Evolutionary conservation across 768 basidiomycete genomes (phyloP), one percentile per base, ranked within the genome.

Genomic region (Lepiota venenata): DNA sequence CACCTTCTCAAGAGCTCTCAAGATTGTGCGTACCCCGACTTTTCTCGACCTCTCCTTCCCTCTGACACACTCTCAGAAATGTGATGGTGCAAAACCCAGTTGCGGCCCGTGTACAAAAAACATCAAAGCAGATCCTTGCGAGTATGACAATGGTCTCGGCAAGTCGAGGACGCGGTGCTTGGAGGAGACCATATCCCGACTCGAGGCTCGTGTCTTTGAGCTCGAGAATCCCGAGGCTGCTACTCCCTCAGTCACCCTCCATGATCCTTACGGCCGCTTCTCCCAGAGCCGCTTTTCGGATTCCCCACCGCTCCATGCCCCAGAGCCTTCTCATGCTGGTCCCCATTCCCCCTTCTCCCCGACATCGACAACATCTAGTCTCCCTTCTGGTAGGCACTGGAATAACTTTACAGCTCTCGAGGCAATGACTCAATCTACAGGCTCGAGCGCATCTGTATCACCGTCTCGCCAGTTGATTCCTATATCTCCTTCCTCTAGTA

Each of bases 61-160:
- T 16, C 37, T 25, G 47, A 43, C 44, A 57, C 40, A 36, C 21
- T 47, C 44, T 47, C 56, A 63, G 87, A 82, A 81, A 73, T 89
- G 87, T 59, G 86, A 89, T 60, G 84, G 85, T 15, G 65, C 63
- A 3, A 80, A 81, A 53, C 87, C 87, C 1, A 69, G 78, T 9
- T 89, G 87, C 64, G 80, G 80, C 1, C 85, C 83, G 39, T 89
- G 87, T 69, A 65, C 70, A 20, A 69, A 74, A 7, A 78, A 81
- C 21, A 80, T 83, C 36, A 80, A 84, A 55, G 75, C 75, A 22
- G 85, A 85, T 50, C 83, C 83, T 27, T 89, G 87, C 65, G 86
- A 88, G 68, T 89, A 87, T 65, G 74, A 81, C 5, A 86, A 88
- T 60, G 82, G 81, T 4, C 77, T 76, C 29, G 78, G 78, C 40